A percentile compares a stretch with the other conserved stretches of the same genome.
Evolutionary conservation across 2,329 filamentous ascomycete genomes (phyloP).

Genomic region (Aquanectria penicillioides): DNA sequence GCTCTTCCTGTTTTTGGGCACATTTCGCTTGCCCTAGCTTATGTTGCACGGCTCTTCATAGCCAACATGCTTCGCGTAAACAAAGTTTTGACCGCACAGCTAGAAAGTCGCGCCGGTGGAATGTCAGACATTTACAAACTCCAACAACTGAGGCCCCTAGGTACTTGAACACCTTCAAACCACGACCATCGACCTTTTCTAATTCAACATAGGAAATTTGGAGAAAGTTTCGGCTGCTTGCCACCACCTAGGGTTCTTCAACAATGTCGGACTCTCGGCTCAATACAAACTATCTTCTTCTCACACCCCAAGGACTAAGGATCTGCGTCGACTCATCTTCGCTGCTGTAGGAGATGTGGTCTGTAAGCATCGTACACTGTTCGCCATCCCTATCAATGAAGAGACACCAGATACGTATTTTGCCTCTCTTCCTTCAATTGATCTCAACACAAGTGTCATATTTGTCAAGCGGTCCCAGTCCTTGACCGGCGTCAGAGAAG

Average conservation of each 20-base stretch:
- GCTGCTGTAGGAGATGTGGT: conserved; percentile 49
- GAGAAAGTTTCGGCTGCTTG: conserved; percentile 56
- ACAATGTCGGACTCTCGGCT: conserved; percentile 53
- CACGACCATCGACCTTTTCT: too few species aligned
- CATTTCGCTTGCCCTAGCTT: too few species aligned
- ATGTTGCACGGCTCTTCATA: not conserved
- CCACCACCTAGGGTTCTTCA: conserved; percentile 54
- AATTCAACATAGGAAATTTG: conserved; percentile 47
- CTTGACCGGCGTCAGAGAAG: conserved; percentile 26
- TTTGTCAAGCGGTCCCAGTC: conserved; percentile 43
- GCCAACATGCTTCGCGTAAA: not conserved
- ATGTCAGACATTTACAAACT: not conserved
- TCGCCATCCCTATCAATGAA: conserved; percentile 53
- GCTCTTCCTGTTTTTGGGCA: not conserved
- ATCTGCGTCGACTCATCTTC: conserved; percentile 44
- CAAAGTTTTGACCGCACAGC: not conserved
- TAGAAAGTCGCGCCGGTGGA: not conserved
- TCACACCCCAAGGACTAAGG: conserved; percentile 38
- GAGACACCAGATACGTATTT: conserved; percentile 53
- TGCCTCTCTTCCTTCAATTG: conserved; percentile 53
- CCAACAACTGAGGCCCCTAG: not conserved
- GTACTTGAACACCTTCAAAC: not conserved
- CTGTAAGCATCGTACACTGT: conserved; percentile 52
- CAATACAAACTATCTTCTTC: conserved; percentile 46
- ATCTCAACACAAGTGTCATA: conserved; percentile 50